These are phyloP conservation scores for Kingdonia uniflora DNA, from an alignment of 164 flowering plant genomes.

Conservation along the genomic window DNA sequence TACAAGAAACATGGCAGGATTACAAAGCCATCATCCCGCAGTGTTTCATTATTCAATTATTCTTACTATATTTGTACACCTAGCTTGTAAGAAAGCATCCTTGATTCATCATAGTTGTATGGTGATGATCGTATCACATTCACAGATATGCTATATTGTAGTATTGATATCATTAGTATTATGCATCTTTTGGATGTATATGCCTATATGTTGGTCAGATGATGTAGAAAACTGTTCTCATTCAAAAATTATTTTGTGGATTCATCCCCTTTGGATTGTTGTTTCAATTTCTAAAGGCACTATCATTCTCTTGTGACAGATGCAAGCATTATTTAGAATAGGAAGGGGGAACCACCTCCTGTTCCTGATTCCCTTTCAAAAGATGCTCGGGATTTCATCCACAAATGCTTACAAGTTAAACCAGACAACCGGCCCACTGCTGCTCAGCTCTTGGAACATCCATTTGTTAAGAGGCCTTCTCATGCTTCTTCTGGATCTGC, in stretches of 20 bases:
- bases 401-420: slow-evolving; percentile 48
- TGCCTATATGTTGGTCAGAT: too few relatives aligned
- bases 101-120: too few relatives aligned
- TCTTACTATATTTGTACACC: too few relatives aligned
- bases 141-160: too few relatives aligned
- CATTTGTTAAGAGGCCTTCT: slow-evolving; percentile 47
- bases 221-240: too few relatives aligned
- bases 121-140: too few relatives aligned
- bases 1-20: too few relatives aligned
- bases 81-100: too few relatives aligned
- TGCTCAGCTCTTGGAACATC: slow-evolving; percentile 62
- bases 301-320: slow-evolving; percentile 26
- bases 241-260: neutral
- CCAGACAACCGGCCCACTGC: slow-evolving; percentile 69
- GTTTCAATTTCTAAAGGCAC: neutral
- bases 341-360: slow-evolving; percentile 55
- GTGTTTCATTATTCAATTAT: too few relatives aligned
- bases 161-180: too few relatives aligned
- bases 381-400: slow-evolving; percentile 68
- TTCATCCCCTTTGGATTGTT: neutral
- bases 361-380: slow-evolving; percentile 52
- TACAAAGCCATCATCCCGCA: too few relatives aligned
- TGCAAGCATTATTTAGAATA: slow-evolving; percentile 62
- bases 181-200: neutral
- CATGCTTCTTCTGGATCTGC: too few relatives aligned